phyloP scores from a whole-genome alignment of 345 rosid genomes.

The Hibiscus trionum region DNA sequence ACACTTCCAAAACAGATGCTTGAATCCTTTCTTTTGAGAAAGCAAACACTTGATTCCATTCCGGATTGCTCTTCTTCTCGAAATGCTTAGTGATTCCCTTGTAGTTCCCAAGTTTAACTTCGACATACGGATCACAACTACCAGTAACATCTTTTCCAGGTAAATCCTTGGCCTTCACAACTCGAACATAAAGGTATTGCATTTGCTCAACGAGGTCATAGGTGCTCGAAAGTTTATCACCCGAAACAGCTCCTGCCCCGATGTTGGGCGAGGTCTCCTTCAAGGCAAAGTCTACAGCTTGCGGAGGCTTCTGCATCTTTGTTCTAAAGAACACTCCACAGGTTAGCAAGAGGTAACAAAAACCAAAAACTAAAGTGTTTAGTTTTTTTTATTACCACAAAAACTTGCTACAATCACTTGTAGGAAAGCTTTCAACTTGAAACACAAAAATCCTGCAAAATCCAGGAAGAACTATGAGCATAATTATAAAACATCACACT shows the following conservation, averaged over 20 bases:
- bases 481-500: no score
- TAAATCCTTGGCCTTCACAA: slow-evolving; percentile 83
- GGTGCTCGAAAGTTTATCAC: slow-evolving; percentile 77
- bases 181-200: slow-evolving; percentile 90
- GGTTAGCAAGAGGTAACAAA: background rate
- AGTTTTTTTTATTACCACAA: background rate
- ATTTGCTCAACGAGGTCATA: slow-evolving; percentile 98
- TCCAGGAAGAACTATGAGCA: slow-evolving; percentile 12
- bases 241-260: slow-evolving; percentile 59
- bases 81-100: slow-evolving; percentile 82
- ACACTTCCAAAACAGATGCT: slow-evolving; percentile 71
- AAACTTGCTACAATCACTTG: background rate
- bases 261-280: slow-evolving; percentile 95
- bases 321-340: slow-evolving; percentile 5
- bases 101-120: slow-evolving; percentile 88
- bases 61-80: slow-evolving; percentile 88
- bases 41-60: slow-evolving; percentile 96
- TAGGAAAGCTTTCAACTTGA: slow-evolving; percentile 12
- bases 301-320: slow-evolving; percentile 81
- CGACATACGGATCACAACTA: slow-evolving; percentile 84
- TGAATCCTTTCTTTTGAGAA: slow-evolving; percentile 90
- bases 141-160: slow-evolving; percentile 79
- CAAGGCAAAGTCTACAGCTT: slow-evolving; percentile 57
- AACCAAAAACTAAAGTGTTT: background rate
- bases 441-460: slow-evolving; percentile 28